A percentile compares a stretch with the other conserved stretches of the same genome.
These are phyloP conservation scores for Neodidymelliopsis sp. DNA, from an alignment of 2,329 filamentous ascomycete genomes.

Conservation along the genomic window DNA sequence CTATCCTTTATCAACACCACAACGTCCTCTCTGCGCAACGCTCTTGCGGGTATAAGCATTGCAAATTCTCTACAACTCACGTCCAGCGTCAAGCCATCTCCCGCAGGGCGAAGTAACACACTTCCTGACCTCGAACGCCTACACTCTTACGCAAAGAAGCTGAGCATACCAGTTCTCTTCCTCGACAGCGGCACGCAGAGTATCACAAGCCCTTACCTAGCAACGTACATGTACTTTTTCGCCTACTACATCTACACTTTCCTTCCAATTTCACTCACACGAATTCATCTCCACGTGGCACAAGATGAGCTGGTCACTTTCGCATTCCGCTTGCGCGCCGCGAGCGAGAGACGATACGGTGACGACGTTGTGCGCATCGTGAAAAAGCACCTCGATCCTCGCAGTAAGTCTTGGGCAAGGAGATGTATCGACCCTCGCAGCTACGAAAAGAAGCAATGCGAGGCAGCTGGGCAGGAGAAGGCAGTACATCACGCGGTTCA, in stretches of 20 bases:
- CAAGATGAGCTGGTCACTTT: conserved; percentile 42
- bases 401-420: conserved; percentile 29
- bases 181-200: conserved; percentile 35
- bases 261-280: conserved; percentile 28
- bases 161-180: conserved; percentile 39
- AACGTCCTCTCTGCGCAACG: conserved; percentile 27
- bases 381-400: conserved; percentile 33
- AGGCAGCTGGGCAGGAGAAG: conserved; percentile 26
- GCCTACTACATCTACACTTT: conserved; percentile 43
- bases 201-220: conserved; percentile 30
- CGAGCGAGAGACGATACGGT: conserved; percentile 29
- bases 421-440: conserved; percentile 28
- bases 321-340: conserved; percentile 36
- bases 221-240: conserved; percentile 43
- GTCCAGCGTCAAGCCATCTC: conserved; percentile 29
- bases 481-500: conserved; percentile 36
- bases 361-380: conserved; percentile 29
- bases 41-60: conserved; percentile 35
- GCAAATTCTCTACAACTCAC: conserved; percentile 31
- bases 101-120: conserved; percentile 31
- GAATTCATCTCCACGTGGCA: conserved; percentile 32
- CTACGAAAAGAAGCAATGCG: conserved; percentile 33
- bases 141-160: conserved; percentile 31
- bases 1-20: conserved; percentile 41
- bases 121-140: conserved; percentile 32